Evolutionary conservation across 2,329 filamentous ascomycete genomes (phyloP).

Genomic region (Arthrinium phaeospermum): DNA sequence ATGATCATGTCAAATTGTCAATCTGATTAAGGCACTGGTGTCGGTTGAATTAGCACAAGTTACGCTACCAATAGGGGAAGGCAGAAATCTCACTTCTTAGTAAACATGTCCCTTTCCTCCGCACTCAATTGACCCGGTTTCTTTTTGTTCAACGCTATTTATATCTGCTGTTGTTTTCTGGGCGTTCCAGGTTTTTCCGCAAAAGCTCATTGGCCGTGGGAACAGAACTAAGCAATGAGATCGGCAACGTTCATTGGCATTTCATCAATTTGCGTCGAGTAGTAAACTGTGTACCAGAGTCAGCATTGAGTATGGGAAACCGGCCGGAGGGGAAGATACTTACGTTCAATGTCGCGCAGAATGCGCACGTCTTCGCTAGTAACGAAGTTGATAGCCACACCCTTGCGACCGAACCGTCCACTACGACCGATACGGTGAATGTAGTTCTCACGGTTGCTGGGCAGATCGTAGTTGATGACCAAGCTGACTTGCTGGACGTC

Average conservation of each 20-base stretch:
- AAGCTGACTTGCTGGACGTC: slow-evolving; percentile 97
- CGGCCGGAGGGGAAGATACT: slow-evolving; percentile 42
- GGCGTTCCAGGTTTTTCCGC: neutral
- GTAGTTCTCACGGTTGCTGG: slow-evolving; percentile 97
- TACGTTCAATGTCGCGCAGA: slow-evolving; percentile 92
- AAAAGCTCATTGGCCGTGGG: neutral
- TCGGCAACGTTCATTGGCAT: slow-evolving; percentile 95
- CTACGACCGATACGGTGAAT: slow-evolving; percentile 99
- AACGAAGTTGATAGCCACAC: slow-evolving; percentile 99
- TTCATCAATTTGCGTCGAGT: slow-evolving; percentile 96
- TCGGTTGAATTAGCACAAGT: slow-evolving; percentile 1
- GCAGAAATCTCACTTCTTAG: slow-evolving; percentile 20
- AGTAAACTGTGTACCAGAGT: slow-evolving; percentile 69
- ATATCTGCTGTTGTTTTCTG: slow-evolving; percentile 1
- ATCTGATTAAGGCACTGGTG: slow-evolving; percentile 20
- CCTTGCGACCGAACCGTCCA: slow-evolving; percentile 98
- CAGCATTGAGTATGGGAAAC: slow-evolving; percentile 12
- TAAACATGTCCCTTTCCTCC: slow-evolving; percentile 20
- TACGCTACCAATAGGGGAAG: neutral
- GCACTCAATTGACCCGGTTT: slow-evolving; percentile 12
- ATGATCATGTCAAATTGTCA: slow-evolving; percentile 22
- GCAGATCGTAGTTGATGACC: slow-evolving; percentile 98
- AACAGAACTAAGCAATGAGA: slow-evolving; percentile 54
- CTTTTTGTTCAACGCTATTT: slow-evolving; percentile 5
- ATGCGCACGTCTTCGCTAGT: slow-evolving; percentile 98